Evolutionary conservation across 306 rosid genomes (phyloP), one percentile per base, ranked within the genome.

Genomic region (Glycyrrhiza uralensis): DNA sequence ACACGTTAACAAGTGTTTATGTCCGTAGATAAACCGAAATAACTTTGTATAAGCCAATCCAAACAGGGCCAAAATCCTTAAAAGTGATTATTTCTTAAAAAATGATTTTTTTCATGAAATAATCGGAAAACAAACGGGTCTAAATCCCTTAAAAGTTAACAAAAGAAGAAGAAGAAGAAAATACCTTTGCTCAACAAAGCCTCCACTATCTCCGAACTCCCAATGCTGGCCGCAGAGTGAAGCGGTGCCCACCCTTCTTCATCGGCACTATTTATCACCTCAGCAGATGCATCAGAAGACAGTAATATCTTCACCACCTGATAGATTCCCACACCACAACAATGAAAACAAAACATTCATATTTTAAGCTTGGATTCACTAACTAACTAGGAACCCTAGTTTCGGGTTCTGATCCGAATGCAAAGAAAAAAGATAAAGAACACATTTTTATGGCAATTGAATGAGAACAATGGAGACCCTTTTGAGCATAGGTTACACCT

Each of bases 221-320:
- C 96, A 74, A 85, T 86, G 86, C 98, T 91, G 20, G 91, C 86
- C 0, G 90, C 97, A n/a, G 98, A 89, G 78, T 94, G 98, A 80
- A 94, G 82, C 7, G 98, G 96, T 0, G 86, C 87, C 98, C 97
- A 94, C 12, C 98, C 97, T 81, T 89, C 98, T 63, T 94, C 98
- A 87, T 94, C 98, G 0, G 50, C 76, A 65, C 85, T 74, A 62
- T 91, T 91, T 10, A 93, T 74, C 78, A 86, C 82, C 11, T 59
- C 63, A 23, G 54, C 74, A 1, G 85, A 80, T 51, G 74, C 89
- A 52, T 87, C 96, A 72, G 74, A 72, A 68, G 86, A 82, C 24
- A 79, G 42, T 0, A 93, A 76, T 45, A 80, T 39, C 83, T 86
- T 80, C 65, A 87, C 90, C 63, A 91, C 88, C 96, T 90, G 74